These are phyloP conservation scores for Boletus tylopilopsis DNA, from an alignment of 768 basidiomycete genomes.

Conservation along the genomic window DNA sequence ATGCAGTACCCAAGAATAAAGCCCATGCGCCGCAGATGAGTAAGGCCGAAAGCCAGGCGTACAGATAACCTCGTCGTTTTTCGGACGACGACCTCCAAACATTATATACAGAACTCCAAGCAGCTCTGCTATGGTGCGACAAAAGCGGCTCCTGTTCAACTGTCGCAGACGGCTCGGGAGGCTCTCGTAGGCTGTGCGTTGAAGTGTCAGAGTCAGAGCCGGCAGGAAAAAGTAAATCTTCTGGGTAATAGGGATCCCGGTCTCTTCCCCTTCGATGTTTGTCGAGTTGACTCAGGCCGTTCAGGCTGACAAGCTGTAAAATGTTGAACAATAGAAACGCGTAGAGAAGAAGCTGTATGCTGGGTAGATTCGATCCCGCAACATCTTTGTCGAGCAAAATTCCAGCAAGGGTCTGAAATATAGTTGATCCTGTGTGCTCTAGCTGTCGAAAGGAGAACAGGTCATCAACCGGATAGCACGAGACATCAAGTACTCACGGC, in stretches of 20 bases:
- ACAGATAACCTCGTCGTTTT: constrained; percentile 47
- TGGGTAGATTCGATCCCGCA: constrained; percentile 7
- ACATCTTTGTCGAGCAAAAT: constrained; percentile 50
- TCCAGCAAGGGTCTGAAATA: constrained; percentile 72
- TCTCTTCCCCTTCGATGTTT: constrained; percentile 33
- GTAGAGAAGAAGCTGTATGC: constrained; percentile 52
- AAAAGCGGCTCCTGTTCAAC: constrained; percentile 16
- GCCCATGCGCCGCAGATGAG: constrained; percentile 56
- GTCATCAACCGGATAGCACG: neutral
- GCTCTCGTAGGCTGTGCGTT: neutral
- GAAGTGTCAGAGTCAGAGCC: neutral
- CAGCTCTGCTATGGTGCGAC: neutral
- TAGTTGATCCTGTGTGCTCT: constrained; percentile 70
- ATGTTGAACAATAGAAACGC: constrained; percentile 55
- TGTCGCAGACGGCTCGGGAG: neutral
- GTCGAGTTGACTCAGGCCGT: constrained; percentile 49
- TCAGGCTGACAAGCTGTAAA: constrained; percentile 50
- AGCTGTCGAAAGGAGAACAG: constrained; percentile 40
- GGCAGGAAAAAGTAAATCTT: constrained; percentile 2
- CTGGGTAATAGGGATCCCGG: constrained; percentile 10
- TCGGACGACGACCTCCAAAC: constrained; percentile 32
- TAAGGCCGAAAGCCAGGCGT: constrained; percentile 38
- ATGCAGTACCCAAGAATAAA: constrained; percentile 61
- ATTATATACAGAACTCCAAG: constrained; percentile 12
- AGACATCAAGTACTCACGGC: constrained; percentile 45